Evolutionary conservation across 306 rosid genomes (phyloP).

Genomic region (Rosa multiflora): DNA sequence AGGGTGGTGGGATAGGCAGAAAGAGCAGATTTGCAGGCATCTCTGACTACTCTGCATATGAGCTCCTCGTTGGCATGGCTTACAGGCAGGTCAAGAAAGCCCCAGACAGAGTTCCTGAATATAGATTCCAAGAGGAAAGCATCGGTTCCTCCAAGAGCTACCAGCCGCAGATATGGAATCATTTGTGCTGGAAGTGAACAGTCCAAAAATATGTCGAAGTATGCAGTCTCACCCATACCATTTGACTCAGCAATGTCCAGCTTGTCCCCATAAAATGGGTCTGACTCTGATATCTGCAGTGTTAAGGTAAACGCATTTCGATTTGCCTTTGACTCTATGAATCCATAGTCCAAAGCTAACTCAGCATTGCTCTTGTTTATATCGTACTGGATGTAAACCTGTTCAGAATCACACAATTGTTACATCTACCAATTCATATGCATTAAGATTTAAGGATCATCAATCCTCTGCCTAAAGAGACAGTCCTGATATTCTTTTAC

Average conservation of each 20-base stretch:
- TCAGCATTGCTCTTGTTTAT: constrained; percentile 89
- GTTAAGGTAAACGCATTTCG: constrained; percentile 77
- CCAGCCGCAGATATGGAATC: constrained; percentile 74
- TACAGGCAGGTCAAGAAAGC: constrained; percentile 67
- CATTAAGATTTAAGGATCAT: neutral
- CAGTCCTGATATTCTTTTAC: constrained; percentile 26
- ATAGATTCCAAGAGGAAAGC: constrained; percentile 83
- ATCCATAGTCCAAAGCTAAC: constrained; percentile 89
- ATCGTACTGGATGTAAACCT: constrained; percentile 89
- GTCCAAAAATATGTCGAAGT: constrained; percentile 65
- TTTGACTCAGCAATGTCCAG: constrained; percentile 82
- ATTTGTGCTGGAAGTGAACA: constrained; percentile 61
- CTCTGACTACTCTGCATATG: constrained; percentile 63
- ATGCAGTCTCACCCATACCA: constrained; percentile 65
- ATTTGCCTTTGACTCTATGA: constrained; percentile 55
- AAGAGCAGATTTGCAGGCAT: constrained; percentile 79
- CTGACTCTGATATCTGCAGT: constrained; percentile 69
- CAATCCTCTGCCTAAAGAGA: neutral
- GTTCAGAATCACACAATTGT: constrained; percentile 22
- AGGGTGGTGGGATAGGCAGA: constrained; percentile 74
- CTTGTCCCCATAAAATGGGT: constrained; percentile 81
- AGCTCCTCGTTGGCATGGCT: constrained; percentile 92
- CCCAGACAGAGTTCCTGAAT: constrained; percentile 80
- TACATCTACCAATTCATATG: neutral
- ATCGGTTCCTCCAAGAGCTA: constrained; percentile 81